Conservation (phyloP, 768 basidiomycete species). For the Botryobasidium botryosum region DNA sequence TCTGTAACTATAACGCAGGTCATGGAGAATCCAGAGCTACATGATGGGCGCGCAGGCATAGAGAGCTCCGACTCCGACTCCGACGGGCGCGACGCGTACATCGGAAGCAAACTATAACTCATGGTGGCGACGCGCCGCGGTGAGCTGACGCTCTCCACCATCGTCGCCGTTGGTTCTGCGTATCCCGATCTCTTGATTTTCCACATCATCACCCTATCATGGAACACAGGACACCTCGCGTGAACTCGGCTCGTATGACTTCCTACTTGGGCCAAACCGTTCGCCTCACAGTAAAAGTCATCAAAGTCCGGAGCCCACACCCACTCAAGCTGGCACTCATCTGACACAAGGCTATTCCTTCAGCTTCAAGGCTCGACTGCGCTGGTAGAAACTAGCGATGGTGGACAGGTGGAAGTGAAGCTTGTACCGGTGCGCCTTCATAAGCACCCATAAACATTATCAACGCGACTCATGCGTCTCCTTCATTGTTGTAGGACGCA, state of each 20-base stretch:
- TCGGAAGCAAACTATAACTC: no score
- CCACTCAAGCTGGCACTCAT: neutral
- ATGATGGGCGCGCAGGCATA: no score
- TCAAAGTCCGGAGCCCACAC: conserved; percentile 28
- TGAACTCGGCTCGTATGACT: conserved; percentile 43
- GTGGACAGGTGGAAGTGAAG: conserved; percentile 37
- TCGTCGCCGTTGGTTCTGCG: no score
- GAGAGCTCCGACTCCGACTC: no score
- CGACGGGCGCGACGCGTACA: no score
- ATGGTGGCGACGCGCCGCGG: no score
- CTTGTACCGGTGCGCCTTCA: conserved; percentile 23
- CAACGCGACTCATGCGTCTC: conserved; percentile 1
- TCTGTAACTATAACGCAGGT: no score
- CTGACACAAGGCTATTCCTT: neutral
- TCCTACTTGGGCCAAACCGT: conserved; percentile 38
- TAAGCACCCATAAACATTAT: neutral
- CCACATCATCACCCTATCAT: no score
- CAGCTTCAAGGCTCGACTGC: conserved; percentile 29
- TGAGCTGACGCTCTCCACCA: no score
- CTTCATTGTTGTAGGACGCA: conserved; percentile 21
- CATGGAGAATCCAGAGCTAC: no score
- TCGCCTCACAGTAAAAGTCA: conserved; percentile 41
- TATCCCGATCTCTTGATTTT: no score
- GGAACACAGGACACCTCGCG: no score
- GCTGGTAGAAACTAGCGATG: conserved; percentile 50